A percentile compares a stretch with the other conserved stretches of the same genome.
Conservation (phyloP, 2,329 filamentous ascomycete species). For the Neoscytalidium dimidiatum region DNA sequence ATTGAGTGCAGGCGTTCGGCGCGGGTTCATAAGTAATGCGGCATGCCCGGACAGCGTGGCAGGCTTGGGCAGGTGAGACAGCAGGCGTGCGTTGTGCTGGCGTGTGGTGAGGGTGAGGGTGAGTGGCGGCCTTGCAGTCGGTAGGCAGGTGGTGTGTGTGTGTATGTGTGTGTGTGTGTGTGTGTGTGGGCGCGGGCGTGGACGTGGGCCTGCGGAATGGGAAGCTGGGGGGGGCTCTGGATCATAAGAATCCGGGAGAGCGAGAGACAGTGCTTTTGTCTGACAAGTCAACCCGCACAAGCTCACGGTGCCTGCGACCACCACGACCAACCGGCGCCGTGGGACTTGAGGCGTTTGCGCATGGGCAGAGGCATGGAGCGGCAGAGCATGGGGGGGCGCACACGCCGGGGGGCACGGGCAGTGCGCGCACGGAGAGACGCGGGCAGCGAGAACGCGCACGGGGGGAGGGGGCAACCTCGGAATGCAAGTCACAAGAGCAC, state of each 20-base stretch:
- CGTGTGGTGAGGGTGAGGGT: slow-evolving; percentile 10
- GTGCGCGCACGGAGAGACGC: background rate
- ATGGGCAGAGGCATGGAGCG: slow-evolving; percentile 19
- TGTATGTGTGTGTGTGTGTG: background rate
- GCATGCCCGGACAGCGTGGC: slow-evolving; percentile 20
- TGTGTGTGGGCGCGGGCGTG: slow-evolving; percentile 6
- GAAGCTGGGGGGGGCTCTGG: slow-evolving; percentile 18
- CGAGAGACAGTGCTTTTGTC: slow-evolving; percentile 20
- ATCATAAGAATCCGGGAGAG: slow-evolving; percentile 18
- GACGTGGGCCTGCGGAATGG: slow-evolving; percentile 11
- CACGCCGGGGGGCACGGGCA: slow-evolving; percentile 10
- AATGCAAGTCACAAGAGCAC: slow-evolving; percentile 20
- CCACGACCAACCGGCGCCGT: slow-evolving; percentile 16
- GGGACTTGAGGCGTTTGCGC: slow-evolving; percentile 20
- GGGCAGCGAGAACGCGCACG: background rate
- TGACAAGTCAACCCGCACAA: slow-evolving; percentile 20
- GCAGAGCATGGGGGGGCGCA: slow-evolving; percentile 16
- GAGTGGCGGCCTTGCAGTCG: slow-evolving; percentile 20
- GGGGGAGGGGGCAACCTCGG: background rate
- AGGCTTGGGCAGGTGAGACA: slow-evolving; percentile 19
- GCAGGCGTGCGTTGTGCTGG: slow-evolving; percentile 11
- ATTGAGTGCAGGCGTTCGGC: slow-evolving; percentile 15
- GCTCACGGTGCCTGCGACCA: slow-evolving; percentile 16
- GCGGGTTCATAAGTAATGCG: slow-evolving; percentile 16
- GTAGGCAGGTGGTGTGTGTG: slow-evolving; percentile 5